Conservation (phyloP, 306 rosid genomes). For the Pyrus bretschneideri region DNA sequence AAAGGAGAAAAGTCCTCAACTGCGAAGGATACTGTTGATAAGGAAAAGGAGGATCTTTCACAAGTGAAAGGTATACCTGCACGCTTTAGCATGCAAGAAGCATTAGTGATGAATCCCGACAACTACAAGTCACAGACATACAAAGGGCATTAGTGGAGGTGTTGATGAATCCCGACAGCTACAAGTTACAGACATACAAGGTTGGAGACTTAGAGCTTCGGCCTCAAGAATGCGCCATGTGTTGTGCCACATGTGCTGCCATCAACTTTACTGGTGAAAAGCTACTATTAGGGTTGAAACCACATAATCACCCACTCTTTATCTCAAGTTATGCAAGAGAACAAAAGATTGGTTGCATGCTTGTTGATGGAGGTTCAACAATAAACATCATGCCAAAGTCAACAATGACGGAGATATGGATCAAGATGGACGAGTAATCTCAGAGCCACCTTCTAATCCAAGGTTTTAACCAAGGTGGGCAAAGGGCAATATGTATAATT, state of each 20-base stretch:
- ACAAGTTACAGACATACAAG: not conserved
- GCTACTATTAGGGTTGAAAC: no score
- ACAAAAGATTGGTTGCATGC: no score
- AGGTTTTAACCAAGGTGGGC: no score
- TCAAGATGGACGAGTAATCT: no score
- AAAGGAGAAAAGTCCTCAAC: accelerated
- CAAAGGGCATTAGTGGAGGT: not conserved
- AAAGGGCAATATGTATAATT: no score
- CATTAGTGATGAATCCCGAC: not conserved
- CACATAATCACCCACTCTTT: no score
- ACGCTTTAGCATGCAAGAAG: not conserved
- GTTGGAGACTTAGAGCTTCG: not conserved
- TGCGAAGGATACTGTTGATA: not conserved
- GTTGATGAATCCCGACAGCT: not conserved
- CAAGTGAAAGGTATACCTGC: not conserved
- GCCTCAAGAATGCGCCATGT: not conserved
- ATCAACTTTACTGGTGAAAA: not conserved
- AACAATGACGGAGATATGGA: not conserved
- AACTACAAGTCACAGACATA: not conserved
- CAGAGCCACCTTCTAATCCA: no score
- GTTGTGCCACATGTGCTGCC: not conserved
- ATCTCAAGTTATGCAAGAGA: no score
- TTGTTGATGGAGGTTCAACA: not conserved
- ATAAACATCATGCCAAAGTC: not conserved
- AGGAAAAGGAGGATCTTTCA: accelerated